These are phyloP conservation scores for Protomyces lactucae-debilis DNA, from an alignment of 1,139 yeast species.

Conservation along the genomic window DNA sequence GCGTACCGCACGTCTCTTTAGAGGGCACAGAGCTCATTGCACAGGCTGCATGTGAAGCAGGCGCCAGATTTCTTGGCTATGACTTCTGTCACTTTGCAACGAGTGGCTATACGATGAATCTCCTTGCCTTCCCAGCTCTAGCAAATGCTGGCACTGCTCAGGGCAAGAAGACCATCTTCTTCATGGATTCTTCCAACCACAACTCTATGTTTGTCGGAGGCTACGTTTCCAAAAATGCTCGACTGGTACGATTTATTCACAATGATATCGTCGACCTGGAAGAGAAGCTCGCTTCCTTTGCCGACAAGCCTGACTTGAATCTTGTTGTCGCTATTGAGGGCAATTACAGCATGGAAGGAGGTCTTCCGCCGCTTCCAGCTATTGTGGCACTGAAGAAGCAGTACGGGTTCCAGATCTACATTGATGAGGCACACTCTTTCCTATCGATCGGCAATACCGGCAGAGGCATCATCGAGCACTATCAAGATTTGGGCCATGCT, in stretches of 20 bases:
- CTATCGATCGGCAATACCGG: conserved; percentile 96
- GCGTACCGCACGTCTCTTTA: conserved; percentile 4
- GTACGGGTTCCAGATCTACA: conserved; percentile 81
- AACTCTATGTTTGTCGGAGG: conserved; percentile 24
- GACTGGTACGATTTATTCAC: conserved; percentile 9
- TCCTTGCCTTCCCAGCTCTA: conserved; percentile 18
- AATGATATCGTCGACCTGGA: conserved; percentile 17
- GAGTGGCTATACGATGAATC: conserved; percentile 23
- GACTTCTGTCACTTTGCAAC: conserved; percentile 12
- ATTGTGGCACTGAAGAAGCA: conserved; percentile 70
- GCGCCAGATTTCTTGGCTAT: conserved; percentile 13
- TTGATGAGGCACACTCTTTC: conserved; percentile 96
- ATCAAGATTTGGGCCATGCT: conserved; percentile 11
- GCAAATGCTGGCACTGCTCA: conserved; percentile 7
- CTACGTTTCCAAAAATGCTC: conserved; percentile 12
- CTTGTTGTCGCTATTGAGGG: conserved; percentile 92
- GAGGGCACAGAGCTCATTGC: conserved; percentile 7
- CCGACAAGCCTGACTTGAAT: conserved; percentile 37
- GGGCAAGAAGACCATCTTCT: conserved; percentile 9
- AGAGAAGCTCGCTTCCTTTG: neutral
- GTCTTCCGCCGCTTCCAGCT: conserved; percentile 77
- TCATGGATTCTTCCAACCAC: conserved; percentile 22
- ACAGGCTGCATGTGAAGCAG: conserved; percentile 1
- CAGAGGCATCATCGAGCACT: conserved; percentile 49
- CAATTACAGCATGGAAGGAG: conserved; percentile 95